Conservation (phyloP, 169 alveolate genomes). For the Plasmodium gonderi region DNA sequence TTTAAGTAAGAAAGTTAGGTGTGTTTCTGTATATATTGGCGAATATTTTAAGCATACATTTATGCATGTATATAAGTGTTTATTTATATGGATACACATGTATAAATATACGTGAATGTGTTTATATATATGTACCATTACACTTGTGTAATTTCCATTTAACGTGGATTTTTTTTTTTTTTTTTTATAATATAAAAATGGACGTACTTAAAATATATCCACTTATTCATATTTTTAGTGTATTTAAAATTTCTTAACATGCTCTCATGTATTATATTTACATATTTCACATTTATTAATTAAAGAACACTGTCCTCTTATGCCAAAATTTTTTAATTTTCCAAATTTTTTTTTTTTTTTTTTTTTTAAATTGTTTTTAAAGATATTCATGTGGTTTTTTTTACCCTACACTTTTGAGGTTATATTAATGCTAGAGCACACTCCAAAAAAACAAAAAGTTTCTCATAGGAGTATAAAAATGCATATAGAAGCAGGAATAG, state of each 20-base stretch:
- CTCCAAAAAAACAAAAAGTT: neutral
- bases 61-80: neutral
- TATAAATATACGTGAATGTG: neutral
- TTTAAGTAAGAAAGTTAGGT: neutral
- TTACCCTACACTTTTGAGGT: too few relatives aligned
- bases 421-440: neutral
- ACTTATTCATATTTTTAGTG: slow-evolving; percentile 5
- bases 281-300: slow-evolving; percentile 4
- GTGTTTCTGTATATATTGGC: neutral
- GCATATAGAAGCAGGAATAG: neutral
- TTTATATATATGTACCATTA: slow-evolving; percentile 6
- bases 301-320: slow-evolving; percentile 34
- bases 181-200: neutral
- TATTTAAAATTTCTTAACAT: neutral
- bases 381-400: neutral
- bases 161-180: neutral
- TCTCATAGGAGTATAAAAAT: neutral
- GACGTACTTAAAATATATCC: neutral
- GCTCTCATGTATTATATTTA: neutral
- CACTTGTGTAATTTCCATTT: neutral
- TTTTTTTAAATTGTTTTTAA: neutral
- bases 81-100: slow-evolving; percentile 4
- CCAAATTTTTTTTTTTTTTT: neutral
- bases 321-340: slow-evolving; percentile 3
- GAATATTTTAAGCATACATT: neutral